These are phyloP conservation scores for Lachnellula willkommii DNA, from an alignment of 2,329 filamentous ascomycete species.

Conservation along the genomic window DNA sequence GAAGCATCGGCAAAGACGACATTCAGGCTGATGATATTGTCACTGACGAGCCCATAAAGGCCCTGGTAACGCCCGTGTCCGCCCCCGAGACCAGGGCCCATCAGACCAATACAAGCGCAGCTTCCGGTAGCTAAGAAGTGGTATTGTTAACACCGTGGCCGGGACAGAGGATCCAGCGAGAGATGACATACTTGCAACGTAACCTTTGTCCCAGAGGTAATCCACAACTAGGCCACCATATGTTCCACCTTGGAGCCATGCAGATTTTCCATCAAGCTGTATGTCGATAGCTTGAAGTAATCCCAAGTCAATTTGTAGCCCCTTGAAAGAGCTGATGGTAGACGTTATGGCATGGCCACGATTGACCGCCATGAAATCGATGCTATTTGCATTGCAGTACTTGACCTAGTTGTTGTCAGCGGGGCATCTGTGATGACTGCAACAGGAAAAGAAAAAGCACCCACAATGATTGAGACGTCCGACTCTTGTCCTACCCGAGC, in stretches of 20 bases:
- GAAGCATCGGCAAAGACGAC: conserved; percentile 45
- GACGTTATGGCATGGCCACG: conserved; percentile 43
- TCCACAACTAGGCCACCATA: background rate
- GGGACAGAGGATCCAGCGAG: no score
- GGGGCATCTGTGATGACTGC: no score
- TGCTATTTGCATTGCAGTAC: conserved; percentile 3
- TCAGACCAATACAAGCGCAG: conserved; percentile 35
- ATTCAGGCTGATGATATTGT: conserved; percentile 39
- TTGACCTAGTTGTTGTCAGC: background rate
- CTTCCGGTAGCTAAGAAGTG: conserved; percentile 4
- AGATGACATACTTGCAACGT: background rate
- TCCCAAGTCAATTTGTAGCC: conserved; percentile 1
- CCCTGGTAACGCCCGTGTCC: conserved; percentile 37
- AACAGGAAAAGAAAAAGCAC: no score
- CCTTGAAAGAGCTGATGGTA: conserved; percentile 6
- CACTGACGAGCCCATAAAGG: conserved; percentile 39
- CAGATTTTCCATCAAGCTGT: conserved; percentile 21
- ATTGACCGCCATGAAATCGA: conserved; percentile 40
- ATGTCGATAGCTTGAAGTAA: conserved; percentile 26
- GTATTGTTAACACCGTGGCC: no score
- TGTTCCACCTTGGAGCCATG: conserved; percentile 27
- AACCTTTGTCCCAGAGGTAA: conserved; percentile 1
- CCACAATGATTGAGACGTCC: no score
- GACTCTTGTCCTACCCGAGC: no score
- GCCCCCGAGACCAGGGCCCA: conserved; percentile 33